Evolutionary conservation across 1,284 basidiomycete genomes (phyloP), one percentile per base, ranked within the genome.

Genomic region (Sporisorium reilianum): DNA sequence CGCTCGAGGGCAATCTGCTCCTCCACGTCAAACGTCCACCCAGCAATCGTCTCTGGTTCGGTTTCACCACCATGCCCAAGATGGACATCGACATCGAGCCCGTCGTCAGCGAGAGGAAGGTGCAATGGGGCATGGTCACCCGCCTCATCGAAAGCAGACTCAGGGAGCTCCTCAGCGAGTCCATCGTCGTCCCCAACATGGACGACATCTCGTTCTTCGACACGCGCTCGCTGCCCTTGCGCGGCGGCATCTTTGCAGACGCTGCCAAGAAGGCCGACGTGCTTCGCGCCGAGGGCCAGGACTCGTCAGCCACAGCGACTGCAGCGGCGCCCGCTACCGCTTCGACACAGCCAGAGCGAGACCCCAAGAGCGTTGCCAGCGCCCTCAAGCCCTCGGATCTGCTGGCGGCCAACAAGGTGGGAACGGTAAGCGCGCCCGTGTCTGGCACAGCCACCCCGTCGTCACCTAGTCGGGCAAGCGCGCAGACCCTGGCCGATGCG

Each of bases 151-250:
- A 97, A 85, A 90, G 92, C 46, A 90, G 91, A 80, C 86, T 98
- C 61, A 91, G 92, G 83, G 93, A 97, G 84, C 91, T 94, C 68
- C 92, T 97, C 53, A 89, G 90, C 78, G 96, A 99, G 80, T 95
- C 94, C 0, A 89, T 99, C 28, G 95, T 99, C 11, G 86, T 96
- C 78, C 97, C 97, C 9, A 94, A 97, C 86, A 96, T 97, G 93
- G 96, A 99, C 85, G 96, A 98, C 81, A 91, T 97, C 64, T 89
- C 95, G 3, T 98, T 95, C 89, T 98, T 97, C 84, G 92, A 96
- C 84, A 95, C 92, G 44, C 84, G 86, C 0, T 82, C 82, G 8
- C 54, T 65, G n/a, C 34, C 62, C 9, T 89, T 90, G 66, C 90
- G 96, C 45, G 96, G 95, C 52, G 96, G 95, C 3, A 93, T 99